Evolutionary conservation across 2,329 filamentous ascomycete species (phyloP).

Genomic region (Phaeosphaeriaceae sp.): DNA sequence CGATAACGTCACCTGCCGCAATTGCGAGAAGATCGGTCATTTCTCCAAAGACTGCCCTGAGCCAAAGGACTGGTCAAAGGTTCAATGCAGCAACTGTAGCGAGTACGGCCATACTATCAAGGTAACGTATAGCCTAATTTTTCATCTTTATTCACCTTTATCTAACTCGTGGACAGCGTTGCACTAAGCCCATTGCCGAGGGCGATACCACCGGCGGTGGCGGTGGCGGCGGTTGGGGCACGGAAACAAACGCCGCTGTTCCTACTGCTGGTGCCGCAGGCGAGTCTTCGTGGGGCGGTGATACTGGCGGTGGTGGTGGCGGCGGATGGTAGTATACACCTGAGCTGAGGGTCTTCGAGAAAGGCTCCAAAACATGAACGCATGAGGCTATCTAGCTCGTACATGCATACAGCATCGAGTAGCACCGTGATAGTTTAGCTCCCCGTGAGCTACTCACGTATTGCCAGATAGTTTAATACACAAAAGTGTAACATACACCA

Average conservation of each 20-base stretch:
- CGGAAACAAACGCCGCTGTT: constrained; percentile 7
- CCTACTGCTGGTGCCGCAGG: constrained; percentile 18
- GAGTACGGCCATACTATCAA: constrained; percentile 46
- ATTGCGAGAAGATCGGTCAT: constrained; percentile 70
- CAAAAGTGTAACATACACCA: too few species aligned
- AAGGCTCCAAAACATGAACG: too few species aligned
- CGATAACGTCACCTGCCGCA: constrained; percentile 58
- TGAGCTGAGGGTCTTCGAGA: too few species aligned
- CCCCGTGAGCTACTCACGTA: neutral
- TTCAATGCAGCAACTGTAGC: constrained; percentile 57
- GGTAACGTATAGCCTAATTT: constrained; percentile 15
- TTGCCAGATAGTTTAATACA: neutral
- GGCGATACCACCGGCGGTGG: constrained; percentile 19
- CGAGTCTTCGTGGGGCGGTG: constrained; percentile 25
- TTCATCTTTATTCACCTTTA: neutral
- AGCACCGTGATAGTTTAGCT: neutral
- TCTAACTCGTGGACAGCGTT: constrained; percentile 35
- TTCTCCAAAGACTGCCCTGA: constrained; percentile 63
- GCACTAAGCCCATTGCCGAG: constrained; percentile 36
- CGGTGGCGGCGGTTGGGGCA: constrained; percentile 20
- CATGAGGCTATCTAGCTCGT: too few species aligned
- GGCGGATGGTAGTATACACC: constrained; percentile 13
- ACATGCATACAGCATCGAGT: neutral
- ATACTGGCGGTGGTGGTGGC: constrained; percentile 9
- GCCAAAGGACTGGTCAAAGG: constrained; percentile 59